Conservation (phyloP, 768 basidiomycete species). For the Stropharia rugosoannulata region DNA sequence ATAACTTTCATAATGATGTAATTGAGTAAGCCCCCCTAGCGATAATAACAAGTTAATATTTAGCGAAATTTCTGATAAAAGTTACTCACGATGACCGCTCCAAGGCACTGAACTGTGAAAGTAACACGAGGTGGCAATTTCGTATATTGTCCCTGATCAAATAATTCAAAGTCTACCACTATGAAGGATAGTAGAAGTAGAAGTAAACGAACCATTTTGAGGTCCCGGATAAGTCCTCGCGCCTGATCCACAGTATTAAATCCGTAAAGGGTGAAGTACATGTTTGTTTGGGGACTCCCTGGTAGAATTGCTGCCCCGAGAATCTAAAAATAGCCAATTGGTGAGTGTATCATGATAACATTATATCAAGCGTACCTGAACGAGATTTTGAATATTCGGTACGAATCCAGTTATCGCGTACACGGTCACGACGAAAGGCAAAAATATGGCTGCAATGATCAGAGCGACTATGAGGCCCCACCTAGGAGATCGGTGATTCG, state of each 20-base stretch:
- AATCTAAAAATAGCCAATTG: conserved; percentile 33
- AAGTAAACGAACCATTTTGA: conserved; percentile 45
- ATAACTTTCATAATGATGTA: conserved; percentile 60
- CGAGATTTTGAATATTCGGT: conserved; percentile 34
- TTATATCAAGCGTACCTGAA: conserved; percentile 20
- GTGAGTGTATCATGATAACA: neutral
- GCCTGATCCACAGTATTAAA: conserved; percentile 49
- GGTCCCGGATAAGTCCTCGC: conserved; percentile 51
- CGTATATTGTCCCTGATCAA: conserved; percentile 37
- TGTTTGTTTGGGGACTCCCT: conserved; percentile 50
- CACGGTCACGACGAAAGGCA: conserved; percentile 54
- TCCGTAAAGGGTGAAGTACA: conserved; percentile 45
- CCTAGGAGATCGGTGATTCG: conserved; percentile 16
- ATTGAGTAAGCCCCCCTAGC: conserved; percentile 35
- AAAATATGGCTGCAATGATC: conserved; percentile 45
- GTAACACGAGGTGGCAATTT: conserved; percentile 67
- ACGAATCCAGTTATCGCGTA: conserved; percentile 46
- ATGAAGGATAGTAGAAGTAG: conserved; percentile 10
- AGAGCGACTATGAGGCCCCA: conserved; percentile 56
- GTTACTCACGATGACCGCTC: conserved; percentile 50
- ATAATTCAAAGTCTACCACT: neutral
- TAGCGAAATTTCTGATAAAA: neutral
- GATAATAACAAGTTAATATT: neutral
- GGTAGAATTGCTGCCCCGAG: conserved; percentile 47
- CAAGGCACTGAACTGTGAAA: conserved; percentile 56